Conservation (phyloP, 345 rosid species). For the Camelina neglecta region DNA sequence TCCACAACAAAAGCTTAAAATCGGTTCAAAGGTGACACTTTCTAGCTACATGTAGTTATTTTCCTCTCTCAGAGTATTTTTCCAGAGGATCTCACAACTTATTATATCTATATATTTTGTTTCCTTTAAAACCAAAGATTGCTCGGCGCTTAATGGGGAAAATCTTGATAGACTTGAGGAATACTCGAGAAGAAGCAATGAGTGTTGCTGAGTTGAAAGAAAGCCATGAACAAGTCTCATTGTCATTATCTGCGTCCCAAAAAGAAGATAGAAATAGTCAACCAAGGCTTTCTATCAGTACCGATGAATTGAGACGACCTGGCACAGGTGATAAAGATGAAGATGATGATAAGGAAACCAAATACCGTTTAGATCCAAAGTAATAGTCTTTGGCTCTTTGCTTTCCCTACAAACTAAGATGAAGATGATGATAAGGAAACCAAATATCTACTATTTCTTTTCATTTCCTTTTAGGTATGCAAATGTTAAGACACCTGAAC, state of each 20-base stretch:
- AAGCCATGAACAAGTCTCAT: slow-evolving; percentile 63
- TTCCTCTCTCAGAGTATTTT: not conserved
- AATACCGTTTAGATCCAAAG: slow-evolving; percentile 99
- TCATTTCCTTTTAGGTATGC: not conserved
- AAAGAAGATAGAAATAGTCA: slow-evolving; percentile 62
- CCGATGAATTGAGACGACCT: slow-evolving; percentile 69
- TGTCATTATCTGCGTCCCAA: slow-evolving; percentile 44
- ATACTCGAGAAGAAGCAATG: slow-evolving; percentile 95
- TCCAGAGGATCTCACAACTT: slow-evolving; percentile 24
- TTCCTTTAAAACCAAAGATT: slow-evolving; percentile 51
- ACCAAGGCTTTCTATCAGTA: slow-evolving; percentile 54
- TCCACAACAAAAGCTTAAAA: slow-evolving; percentile 94
- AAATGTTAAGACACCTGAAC: not conserved
- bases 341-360: slow-evolving; percentile 91
- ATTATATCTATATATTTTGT: not conserved
- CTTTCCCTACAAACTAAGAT: not conserved
- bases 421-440: too few species aligned
- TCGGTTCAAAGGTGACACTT: slow-evolving; percentile 84
- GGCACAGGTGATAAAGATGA: slow-evolving; percentile 89
- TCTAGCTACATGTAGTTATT: slow-evolving; percentile 14
- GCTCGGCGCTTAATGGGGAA: slow-evolving; percentile 98
- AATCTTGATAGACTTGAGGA: slow-evolving; percentile 92
- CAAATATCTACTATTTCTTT: not conserved
- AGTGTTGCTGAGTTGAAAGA: slow-evolving; percentile 83
- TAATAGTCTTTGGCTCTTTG: slow-evolving; percentile 27